A percentile compares a stretch with the other conserved stretches of the same genome.
phyloP scores from a whole-genome alignment of 352 stramenopile species.

The Globisporangium viniferum region DNA sequence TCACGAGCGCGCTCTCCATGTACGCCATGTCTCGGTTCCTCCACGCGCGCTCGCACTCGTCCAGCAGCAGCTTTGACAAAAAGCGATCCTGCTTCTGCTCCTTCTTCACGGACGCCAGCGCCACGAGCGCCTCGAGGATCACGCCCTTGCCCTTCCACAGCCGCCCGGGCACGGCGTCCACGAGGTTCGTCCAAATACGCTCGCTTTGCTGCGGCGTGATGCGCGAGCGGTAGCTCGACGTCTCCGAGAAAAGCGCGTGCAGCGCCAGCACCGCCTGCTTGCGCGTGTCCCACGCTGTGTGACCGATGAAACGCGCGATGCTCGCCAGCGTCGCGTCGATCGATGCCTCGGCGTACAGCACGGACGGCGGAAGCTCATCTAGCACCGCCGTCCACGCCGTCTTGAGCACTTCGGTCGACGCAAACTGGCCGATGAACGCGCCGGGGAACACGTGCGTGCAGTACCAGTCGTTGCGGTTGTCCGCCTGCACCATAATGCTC shows the following conservation, averaged over 20 bases:
- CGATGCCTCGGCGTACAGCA: constrained; percentile 49
- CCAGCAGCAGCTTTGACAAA: constrained; percentile 29
- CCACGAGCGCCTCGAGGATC: constrained; percentile 66
- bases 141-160: constrained; percentile 78
- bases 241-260: constrained; percentile 43
- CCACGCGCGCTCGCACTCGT: constrained; percentile 61
- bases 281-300: constrained; percentile 77
- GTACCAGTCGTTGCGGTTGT: constrained; percentile 62
- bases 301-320: constrained; percentile 44
- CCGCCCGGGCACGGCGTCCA: constrained; percentile 54
- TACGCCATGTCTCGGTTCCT: constrained; percentile 66
- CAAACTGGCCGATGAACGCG: constrained; percentile 74
- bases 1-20: constrained; percentile 60
- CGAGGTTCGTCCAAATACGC: constrained; percentile 48
- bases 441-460: constrained; percentile 63
- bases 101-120: constrained; percentile 29
- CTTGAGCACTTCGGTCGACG: constrained; percentile 40
- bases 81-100: background rate
- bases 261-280: constrained; percentile 65
- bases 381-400: constrained; percentile 56
- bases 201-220: constrained; percentile 40
- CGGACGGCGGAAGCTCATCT: constrained; percentile 60
- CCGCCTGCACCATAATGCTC: constrained; percentile 27
- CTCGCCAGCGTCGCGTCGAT: constrained; percentile 42
- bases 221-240: constrained; percentile 38